Conservation (phyloP, 306 rosid species). For the Lathyrus tuberosus region DNA sequence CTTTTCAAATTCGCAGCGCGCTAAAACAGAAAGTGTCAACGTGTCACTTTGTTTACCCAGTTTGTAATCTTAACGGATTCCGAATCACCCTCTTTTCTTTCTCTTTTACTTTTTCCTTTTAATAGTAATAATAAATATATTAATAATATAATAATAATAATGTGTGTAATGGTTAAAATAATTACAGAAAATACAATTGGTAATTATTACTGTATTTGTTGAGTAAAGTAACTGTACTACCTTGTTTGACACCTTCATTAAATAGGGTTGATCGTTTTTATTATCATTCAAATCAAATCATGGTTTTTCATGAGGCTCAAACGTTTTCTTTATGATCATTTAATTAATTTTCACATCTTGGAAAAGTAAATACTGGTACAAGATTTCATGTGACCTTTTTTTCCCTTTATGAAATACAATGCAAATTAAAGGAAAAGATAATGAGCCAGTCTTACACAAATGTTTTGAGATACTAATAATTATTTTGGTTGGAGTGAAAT, state of each 20-base stretch:
- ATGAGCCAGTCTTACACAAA: not conserved
- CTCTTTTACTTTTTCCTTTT: not conserved
- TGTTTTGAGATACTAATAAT: not conserved
- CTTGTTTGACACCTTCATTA: no score
- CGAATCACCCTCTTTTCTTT: conserved; percentile 1
- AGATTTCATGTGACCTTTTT: not conserved
- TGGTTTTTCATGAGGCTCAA: not conserved
- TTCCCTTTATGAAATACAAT: no score
- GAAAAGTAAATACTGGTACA: not conserved
- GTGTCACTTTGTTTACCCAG: conserved; percentile 2
- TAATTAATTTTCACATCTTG: not conserved
- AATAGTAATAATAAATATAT: not conserved
- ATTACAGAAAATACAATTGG: not conserved
- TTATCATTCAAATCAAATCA: not conserved
- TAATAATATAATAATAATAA: not conserved
- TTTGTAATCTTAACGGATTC: conserved; percentile 33
- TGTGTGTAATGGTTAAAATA: not conserved
- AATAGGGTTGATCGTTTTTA: not conserved
- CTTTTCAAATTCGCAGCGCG: conserved; percentile 47
- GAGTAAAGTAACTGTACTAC: not conserved
- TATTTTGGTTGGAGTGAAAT: no score
- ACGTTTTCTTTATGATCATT: conserved; percentile 3
- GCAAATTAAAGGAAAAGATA: no score
- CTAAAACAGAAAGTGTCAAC: conserved; percentile 27
- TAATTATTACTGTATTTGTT: not conserved